Evolutionary conservation across 495 filamentous ascomycete species (phyloP), one percentile per base, ranked within the genome.

Genomic region (Neurospora sp.): DNA sequence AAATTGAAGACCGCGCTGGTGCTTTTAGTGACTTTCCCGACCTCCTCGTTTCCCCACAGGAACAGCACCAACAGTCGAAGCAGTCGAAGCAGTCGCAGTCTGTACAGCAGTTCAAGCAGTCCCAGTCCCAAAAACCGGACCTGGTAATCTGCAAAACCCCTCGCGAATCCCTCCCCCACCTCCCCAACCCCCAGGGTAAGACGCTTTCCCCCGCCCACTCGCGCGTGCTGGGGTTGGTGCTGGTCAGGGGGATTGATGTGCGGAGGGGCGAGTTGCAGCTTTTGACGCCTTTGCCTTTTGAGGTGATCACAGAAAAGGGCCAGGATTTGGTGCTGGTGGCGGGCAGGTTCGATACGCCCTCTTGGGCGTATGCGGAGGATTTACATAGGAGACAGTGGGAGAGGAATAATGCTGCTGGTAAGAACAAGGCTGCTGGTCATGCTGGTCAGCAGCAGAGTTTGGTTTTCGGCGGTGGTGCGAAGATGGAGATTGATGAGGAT

Each of bases 361-460:
- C 77, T 10, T 90, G 88, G 89, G 86, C 86, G 14, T 89, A 88
- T 71, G 82, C 82, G 1, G 87, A 90, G 74, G 84, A 86, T 18
- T 69, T 88, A 6, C 81, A 83, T 65, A 72, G 74, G 69, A 39
- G 73, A 20, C 68, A 70, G 9, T 70, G 69, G 70, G 44, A 14
- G 16, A 41, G 20, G 4, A 59, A 65, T 14, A 59, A 59, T 14
- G 47, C 22, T 16, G 53, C 14, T 72, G 70, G 38, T 39, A 65
- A 1, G 31, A 35, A 10, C 53, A 65, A 65, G 7, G 0, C 10
- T 9, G n/a, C 6, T 53, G 72, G 10, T 42, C 38, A 39, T 39
- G 38, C 38, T 39, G 38, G 38, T 10, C 40, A 45, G 42, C 35
- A 35, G 35, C 42, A 45, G 42, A n/a, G 42, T 4, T 45, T 45